Evolutionary conservation across 352 stramenopile species (phyloP).

Genomic region (Phytophthora crassamura): DNA sequence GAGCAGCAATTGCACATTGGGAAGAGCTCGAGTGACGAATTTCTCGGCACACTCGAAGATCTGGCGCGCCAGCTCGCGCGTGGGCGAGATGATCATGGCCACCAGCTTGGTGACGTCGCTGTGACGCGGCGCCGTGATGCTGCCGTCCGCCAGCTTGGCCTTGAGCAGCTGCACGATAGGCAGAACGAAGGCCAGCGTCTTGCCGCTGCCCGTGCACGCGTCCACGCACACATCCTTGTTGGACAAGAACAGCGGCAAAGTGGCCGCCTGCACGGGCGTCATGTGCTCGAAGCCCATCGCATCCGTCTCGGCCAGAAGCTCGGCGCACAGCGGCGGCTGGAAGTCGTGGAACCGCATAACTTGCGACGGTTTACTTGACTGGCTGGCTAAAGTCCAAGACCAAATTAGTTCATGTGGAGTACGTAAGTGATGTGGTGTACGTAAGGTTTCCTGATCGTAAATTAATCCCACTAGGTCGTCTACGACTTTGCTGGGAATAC

Average conservation of each 20-base stretch:
- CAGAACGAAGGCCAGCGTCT: constrained; percentile 96
- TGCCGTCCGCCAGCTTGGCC: constrained; percentile 63
- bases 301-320: constrained; percentile 76
- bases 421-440: not conserved
- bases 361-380: constrained; percentile 4
- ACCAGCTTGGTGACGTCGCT: constrained; percentile 68
- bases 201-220: constrained; percentile 95
- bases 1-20: constrained; percentile 81
- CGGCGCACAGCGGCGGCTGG: constrained; percentile 74
- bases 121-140: constrained; percentile 62
- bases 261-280: constrained; percentile 92
- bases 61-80: constrained; percentile 88
- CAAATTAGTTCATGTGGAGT: too few species aligned
- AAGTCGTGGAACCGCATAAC: constrained; percentile 87
- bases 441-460: too few species aligned
- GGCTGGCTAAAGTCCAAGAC: not conserved
- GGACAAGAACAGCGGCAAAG: constrained; percentile 92
- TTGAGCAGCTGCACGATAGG: constrained; percentile 94
- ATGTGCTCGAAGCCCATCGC: constrained; percentile 89
- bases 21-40: constrained; percentile 70
- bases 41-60: constrained; percentile 78
- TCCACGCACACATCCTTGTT: constrained; percentile 96
- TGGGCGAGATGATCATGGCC: constrained; percentile 90
- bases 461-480: too few species aligned
- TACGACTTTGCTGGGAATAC: too few species aligned